A percentile compares a stretch with the other conserved stretches of the same genome.
Conservation (phyloP, 1,139 yeast genomes). For the Saccharomyces hybrid region DNA sequence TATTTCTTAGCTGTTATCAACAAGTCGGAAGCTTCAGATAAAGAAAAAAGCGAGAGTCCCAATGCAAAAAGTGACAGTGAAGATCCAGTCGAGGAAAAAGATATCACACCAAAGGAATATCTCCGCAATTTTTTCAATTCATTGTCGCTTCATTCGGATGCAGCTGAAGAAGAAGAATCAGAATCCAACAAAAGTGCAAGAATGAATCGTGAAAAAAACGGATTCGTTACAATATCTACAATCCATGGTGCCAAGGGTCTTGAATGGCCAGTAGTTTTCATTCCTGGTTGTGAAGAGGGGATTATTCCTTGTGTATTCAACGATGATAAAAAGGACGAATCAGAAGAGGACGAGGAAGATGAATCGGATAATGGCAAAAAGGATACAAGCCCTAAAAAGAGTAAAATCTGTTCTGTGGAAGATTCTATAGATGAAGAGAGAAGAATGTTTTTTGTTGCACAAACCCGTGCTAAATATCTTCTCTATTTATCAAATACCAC, state of each 20-base stretch:
- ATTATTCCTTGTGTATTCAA: constrained; percentile 48
- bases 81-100: neutral
- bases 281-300: constrained; percentile 62
- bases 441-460: constrained; percentile 78
- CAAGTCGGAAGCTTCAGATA: neutral
- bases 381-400: constrained; percentile 15
- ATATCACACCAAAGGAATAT: constrained; percentile 26
- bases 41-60: neutral
- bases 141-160: constrained; percentile 46
- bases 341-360: constrained; percentile 28
- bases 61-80: constrained; percentile 1
- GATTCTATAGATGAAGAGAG: constrained; percentile 59
- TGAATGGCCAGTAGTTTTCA: constrained; percentile 90
- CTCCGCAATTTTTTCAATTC: constrained; percentile 51
- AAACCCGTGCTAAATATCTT: constrained; percentile 68
- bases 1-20: constrained; percentile 35
- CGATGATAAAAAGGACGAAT: constrained; percentile 33
- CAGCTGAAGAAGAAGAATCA: constrained; percentile 9
- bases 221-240: constrained; percentile 50
- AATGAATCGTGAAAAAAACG: constrained; percentile 16
- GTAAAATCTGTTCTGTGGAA: constrained; percentile 13
- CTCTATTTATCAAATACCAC: constrained; percentile 33
- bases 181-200: constrained; percentile 15
- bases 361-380: constrained; percentile 11
- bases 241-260: constrained; percentile 90